Evolutionary conservation across 2,329 filamentous ascomycete species (phyloP).

Genomic region (Fusarium fracticaudum): DNA sequence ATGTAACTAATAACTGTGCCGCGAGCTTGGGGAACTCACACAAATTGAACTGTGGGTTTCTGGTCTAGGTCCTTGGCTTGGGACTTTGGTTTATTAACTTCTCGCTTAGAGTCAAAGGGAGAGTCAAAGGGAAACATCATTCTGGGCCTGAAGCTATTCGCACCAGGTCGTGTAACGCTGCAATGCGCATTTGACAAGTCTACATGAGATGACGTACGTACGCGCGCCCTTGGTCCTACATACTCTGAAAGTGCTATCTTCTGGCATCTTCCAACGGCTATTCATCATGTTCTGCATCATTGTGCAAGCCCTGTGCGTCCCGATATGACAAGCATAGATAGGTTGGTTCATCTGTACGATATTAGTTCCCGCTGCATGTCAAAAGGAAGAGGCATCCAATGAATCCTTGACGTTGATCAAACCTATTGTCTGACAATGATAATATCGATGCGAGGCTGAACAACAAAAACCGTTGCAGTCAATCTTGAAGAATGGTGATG

Average conservation of each 20-base stretch:
- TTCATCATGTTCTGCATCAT: background rate
- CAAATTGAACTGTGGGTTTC: background rate
- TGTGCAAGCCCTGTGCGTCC: conserved; percentile 15
- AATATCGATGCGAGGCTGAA: conserved; percentile 38
- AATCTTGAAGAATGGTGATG: background rate
- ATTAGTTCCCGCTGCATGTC: conserved; percentile 40
- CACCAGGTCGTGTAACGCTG: background rate
- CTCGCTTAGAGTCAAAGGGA: background rate
- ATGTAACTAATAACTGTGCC: background rate
- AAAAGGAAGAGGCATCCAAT: conserved; percentile 42
- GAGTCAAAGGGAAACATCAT: background rate
- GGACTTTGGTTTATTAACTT: conserved; percentile 13
- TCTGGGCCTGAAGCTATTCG: conserved; percentile 18
- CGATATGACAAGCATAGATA: conserved; percentile 15
- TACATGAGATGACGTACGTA: conserved; percentile 7
- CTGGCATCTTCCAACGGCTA: background rate
- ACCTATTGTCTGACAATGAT: background rate
- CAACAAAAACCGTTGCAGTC: background rate
- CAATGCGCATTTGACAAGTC: background rate
- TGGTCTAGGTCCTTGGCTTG: background rate
- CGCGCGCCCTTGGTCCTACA: conserved; percentile 20
- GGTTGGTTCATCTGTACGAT: conserved; percentile 13
- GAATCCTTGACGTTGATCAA: conserved; percentile 27
- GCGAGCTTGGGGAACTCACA: background rate
- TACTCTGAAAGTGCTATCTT: background rate